These are phyloP conservation scores for Aspergillus wentii DNA, from an alignment of 495 filamentous ascomycete genomes.

Conservation along the genomic window DNA sequence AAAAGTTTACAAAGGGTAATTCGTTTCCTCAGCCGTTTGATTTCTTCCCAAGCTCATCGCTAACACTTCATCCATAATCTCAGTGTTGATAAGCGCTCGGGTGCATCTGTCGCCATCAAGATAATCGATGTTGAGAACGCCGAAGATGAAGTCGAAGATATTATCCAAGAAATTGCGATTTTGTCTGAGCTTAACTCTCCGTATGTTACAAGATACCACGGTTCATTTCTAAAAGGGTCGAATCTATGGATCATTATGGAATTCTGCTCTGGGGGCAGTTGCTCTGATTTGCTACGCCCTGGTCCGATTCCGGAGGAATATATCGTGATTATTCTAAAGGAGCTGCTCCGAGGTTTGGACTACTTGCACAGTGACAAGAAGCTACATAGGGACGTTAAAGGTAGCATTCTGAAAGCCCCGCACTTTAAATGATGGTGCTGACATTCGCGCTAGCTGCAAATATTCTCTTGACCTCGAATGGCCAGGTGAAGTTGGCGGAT, in stretches of 20 bases:
- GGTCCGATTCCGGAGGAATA: conserved; percentile 89
- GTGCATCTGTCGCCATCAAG: conserved; percentile 88
- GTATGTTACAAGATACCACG: conserved; percentile 95
- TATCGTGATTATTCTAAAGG: conserved; percentile 88
- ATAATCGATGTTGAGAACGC: conserved; percentile 97
- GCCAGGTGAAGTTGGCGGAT: conserved; percentile 95
- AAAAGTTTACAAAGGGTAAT: conserved; percentile 93
- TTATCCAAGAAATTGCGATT: conserved; percentile 96
- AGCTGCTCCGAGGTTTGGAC: conserved; percentile 83
- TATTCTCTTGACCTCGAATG: conserved; percentile 77
- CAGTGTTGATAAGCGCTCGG: conserved; percentile 82
- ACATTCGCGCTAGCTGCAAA: conserved; percentile 67
- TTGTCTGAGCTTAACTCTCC: conserved; percentile 89
- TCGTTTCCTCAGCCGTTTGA: no score
- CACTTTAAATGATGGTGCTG: no score
- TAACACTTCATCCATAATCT: conserved; percentile 1
- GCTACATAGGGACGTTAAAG: conserved; percentile 95
- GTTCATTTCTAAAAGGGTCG: conserved; percentile 90
- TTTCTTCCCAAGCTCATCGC: neutral
- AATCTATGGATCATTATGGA: conserved; percentile 98
- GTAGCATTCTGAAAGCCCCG: conserved; percentile 47
- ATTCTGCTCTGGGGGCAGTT: conserved; percentile 90
- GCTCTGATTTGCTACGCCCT: conserved; percentile 85
- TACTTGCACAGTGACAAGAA: conserved; percentile 95
- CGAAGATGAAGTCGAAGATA: conserved; percentile 98